Evolutionary conservation across 169 alveolate species (phyloP), one percentile per base, ranked within the genome.

Genomic region (Neospora caninum): DNA sequence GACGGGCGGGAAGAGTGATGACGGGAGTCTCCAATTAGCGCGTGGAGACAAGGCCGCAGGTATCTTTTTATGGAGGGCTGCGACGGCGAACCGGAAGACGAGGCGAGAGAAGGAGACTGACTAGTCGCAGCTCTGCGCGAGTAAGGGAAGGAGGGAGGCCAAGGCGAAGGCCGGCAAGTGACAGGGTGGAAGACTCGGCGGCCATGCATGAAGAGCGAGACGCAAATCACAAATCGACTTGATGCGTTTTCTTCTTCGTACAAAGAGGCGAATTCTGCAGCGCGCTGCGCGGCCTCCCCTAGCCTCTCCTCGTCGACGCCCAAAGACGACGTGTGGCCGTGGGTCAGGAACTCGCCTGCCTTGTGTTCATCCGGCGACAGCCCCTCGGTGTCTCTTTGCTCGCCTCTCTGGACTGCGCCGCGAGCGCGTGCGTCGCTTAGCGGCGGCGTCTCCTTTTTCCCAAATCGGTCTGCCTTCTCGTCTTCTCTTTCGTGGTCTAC

Each of bases 141-240:
- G 31, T 29, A 78, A 20, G 86, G 4, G 31, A 25, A 4, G 43
- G 31, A 20, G 2, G 86, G n/a, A 78, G 49, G 43, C 1, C 39
- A n/a, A 2, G 86, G 45, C 27, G 43, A 78, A 4, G 86, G 86
- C 9, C 67, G 53, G 67, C 89, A 82, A 9, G 67, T 29, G 89
- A 82, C 67, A 31, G 89, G 89, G 25, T 29, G 89, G 89, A 42
- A 36, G 89, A 82, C 27, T 1, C 89, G 53, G 25, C 67, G 53
- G 31, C 89, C 89, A 67, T 82, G 58, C 31, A 29, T 16, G 39
- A 82, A 82, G 64, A 82, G 89, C 4, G 89, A 82, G 89, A 82
- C 89, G 36, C 41, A 38, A 0, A 64, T 22, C 73, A 64, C 73
- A 64, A 64, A 64, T 64, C 73, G 73, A 22, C 31, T 6, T 27